Percentiles rank a stretch among this genome's conserved stretches.
phyloP scores from a whole-genome alignment of 805 yeast species.

The Monosporozyma aerobia region DNA sequence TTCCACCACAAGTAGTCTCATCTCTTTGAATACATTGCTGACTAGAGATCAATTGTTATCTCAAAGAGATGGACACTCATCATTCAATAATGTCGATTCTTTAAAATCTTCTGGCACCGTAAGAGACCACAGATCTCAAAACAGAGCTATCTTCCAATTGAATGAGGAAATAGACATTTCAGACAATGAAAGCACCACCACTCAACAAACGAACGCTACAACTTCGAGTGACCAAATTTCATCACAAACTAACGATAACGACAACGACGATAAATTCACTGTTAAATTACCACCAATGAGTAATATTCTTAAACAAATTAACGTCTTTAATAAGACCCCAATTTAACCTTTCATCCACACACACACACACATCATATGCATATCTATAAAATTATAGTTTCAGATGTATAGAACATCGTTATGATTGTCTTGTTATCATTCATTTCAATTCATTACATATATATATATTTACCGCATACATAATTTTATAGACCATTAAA shows the following conservation, averaged over 20 bases:
- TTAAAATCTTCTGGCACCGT: neutral
- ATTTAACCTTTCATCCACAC: neutral
- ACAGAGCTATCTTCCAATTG: slow-evolving; percentile 1
- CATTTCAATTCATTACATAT: no score
- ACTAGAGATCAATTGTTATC: neutral
- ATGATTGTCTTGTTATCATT: neutral
- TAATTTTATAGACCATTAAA: neutral
- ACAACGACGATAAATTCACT: slow-evolving; percentile 9
- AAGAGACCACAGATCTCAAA: neutral
- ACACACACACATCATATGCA: slow-evolving; percentile 2
- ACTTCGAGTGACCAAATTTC: neutral
- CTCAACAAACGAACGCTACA: neutral
- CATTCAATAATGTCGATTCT: neutral
- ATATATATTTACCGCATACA: neutral
- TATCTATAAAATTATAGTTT: neutral
- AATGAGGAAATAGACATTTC: neutral
- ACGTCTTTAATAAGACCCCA: slow-evolving; percentile 13
- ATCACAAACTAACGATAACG: slow-evolving; percentile 12
- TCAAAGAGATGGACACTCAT: neutral
- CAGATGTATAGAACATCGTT: neutral
- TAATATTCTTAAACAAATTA: slow-evolving; percentile 19
- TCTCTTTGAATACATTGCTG: slow-evolving; percentile 11
- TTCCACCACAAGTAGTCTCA: slow-evolving; percentile 14
- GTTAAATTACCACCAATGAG: slow-evolving; percentile 23
- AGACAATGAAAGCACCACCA: neutral